These are phyloP conservation scores for Yamadazyma oceani DNA, from an alignment of 1,139 yeast species.

Conservation along the genomic window DNA sequence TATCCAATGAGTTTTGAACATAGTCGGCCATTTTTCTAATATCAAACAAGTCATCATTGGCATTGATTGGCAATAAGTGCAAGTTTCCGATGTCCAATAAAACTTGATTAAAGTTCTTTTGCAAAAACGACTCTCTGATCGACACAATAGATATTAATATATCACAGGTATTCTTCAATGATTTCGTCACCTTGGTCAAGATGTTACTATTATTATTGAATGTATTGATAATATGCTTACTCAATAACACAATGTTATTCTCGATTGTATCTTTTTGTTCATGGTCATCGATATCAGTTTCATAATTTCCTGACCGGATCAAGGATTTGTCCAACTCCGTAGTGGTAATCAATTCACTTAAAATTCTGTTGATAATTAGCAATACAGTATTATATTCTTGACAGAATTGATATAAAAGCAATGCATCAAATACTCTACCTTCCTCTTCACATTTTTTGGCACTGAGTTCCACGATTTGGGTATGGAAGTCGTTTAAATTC, in stretches of 20 bases:
- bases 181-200: constrained; percentile 40
- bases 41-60: constrained; percentile 36
- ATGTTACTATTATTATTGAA: constrained; percentile 55
- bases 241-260: constrained; percentile 53
- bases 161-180: constrained; percentile 61
- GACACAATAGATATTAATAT: constrained; percentile 64
- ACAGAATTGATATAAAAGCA: constrained; percentile 80
- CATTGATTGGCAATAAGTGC: constrained; percentile 63
- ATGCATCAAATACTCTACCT: constrained; percentile 85
- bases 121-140: constrained; percentile 61
- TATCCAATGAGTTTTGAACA: constrained; percentile 53
- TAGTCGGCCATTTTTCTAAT: constrained; percentile 45
- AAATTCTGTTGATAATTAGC: constrained; percentile 66
- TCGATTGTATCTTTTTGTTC: constrained; percentile 33
- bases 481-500: constrained; percentile 48
- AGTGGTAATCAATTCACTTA: constrained; percentile 77
- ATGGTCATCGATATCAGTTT: constrained; percentile 23
- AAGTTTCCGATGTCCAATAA: constrained; percentile 57
- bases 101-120: constrained; percentile 61
- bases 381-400: constrained; percentile 90
- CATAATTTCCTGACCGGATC: constrained; percentile 36
- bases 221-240: constrained; percentile 54
- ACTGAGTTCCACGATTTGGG: constrained; percentile 75
- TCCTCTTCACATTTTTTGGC: constrained; percentile 90
- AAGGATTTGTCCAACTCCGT: constrained; percentile 72